Conservation (phyloP, 2,329 filamentous ascomycete genomes). For the Exophiala lecanii-corni region DNA sequence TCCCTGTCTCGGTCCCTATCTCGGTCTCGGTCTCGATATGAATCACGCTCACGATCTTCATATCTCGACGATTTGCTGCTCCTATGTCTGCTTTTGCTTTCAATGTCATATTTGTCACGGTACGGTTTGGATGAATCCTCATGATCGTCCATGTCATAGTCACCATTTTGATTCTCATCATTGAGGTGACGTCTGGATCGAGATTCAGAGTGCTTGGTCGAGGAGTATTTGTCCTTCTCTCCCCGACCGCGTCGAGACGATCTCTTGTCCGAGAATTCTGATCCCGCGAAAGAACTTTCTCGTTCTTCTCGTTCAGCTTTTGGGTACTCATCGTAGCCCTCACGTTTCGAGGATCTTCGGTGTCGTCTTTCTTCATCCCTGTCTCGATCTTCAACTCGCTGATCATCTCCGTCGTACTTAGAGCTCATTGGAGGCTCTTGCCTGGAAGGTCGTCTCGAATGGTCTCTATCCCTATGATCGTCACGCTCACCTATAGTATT, state of each 20-base stretch:
- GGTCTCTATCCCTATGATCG: constrained; percentile 41
- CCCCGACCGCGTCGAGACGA: constrained; percentile 59
- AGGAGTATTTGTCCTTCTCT: constrained; percentile 47
- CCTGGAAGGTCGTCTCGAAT: constrained; percentile 13
- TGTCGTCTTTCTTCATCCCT: constrained; percentile 21
- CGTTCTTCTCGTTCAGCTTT: constrained; percentile 33
- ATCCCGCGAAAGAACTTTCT: constrained; percentile 56
- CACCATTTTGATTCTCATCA: constrained; percentile 27
- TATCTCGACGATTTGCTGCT: constrained; percentile 28
- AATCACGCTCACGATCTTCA: constrained; percentile 17
- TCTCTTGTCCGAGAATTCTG: constrained; percentile 52
- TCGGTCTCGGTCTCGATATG: constrained; percentile 30
- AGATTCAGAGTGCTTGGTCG: constrained; percentile 38
- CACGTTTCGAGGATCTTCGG: constrained; percentile 31
- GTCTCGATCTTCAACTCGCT: constrained; percentile 22
- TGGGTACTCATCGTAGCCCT: constrained; percentile 46
- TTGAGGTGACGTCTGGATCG: constrained; percentile 48
- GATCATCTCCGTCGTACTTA: constrained; percentile 9
- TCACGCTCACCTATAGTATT: constrained; percentile 21
- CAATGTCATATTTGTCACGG: constrained; percentile 15
- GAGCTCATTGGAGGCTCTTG: constrained; percentile 12
- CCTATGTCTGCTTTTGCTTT: constrained; percentile 29
- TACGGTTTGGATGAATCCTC: constrained; percentile 28
- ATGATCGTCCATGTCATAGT: constrained; percentile 28
- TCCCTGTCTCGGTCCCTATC: constrained; percentile 19